phyloP scores from a whole-genome alignment of 306 rosid genomes.

The Casuarina equisetifolia region DNA sequence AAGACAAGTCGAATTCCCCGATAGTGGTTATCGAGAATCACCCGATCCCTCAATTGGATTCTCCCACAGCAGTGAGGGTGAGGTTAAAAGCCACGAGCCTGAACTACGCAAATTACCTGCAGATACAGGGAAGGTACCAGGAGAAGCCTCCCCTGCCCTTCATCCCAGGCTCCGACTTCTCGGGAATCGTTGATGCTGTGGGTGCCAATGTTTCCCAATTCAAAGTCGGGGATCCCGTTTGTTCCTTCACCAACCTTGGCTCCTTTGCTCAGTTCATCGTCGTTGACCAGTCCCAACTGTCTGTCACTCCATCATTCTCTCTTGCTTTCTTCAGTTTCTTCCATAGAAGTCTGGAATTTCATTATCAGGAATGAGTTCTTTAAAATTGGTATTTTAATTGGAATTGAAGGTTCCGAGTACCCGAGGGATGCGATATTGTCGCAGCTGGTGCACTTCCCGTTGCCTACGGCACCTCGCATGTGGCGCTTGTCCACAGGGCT shows the following conservation, averaged over 20 bases:
- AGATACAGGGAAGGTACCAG: constrained; percentile 74
- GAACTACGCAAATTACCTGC: constrained; percentile 88
- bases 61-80: constrained; percentile 75
- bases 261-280: constrained; percentile 78
- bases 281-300: constrained; percentile 61
- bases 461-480: constrained; percentile 91
- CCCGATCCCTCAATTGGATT: constrained; percentile 58
- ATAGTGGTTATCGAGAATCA: constrained; percentile 44
- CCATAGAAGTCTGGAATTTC: background rate
- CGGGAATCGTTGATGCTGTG: constrained; percentile 74
- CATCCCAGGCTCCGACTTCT: constrained; percentile 83
- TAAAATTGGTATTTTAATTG: background rate
- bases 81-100: constrained; percentile 86
- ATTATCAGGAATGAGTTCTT: background rate
- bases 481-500: constrained; percentile 86
- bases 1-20: constrained; percentile 42
- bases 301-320: constrained; percentile 27
- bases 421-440: constrained; percentile 83
- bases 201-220: constrained; percentile 67
- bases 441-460: constrained; percentile 88
- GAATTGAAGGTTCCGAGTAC: constrained; percentile 66
- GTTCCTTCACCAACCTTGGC: constrained; percentile 62
- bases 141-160: constrained; percentile 75
- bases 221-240: constrained; percentile 72
- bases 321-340: background rate